phyloP scores from a whole-genome alignment of 768 basidiomycete species.

The Tylopilus sp. region DNA sequence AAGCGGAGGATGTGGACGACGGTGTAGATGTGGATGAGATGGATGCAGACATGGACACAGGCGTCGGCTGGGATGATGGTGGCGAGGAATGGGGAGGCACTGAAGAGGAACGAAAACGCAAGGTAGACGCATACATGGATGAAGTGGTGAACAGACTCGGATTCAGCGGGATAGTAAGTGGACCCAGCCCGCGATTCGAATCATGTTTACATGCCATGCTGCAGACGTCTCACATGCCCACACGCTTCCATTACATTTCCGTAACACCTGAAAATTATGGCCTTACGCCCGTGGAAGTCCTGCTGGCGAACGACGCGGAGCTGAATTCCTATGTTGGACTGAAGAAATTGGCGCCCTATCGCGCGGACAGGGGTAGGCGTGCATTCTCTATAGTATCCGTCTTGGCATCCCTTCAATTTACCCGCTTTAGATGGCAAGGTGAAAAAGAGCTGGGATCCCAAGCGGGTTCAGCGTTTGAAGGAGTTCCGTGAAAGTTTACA shows the following conservation, averaged over 20 bases:
- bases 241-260: slow-evolving; percentile 89
- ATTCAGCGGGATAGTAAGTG: slow-evolving; percentile 89
- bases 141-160: slow-evolving; percentile 80
- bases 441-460: slow-evolving; percentile 54
- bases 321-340: slow-evolving; percentile 88
- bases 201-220: slow-evolving; percentile 2
- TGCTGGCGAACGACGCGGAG: slow-evolving; percentile 89
- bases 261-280: slow-evolving; percentile 60
- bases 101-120: slow-evolving; percentile 85
- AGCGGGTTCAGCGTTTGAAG: slow-evolving; percentile 59
- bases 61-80: slow-evolving; percentile 33
- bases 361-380: slow-evolving; percentile 42
- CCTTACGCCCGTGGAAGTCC: slow-evolving; percentile 80
- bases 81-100: slow-evolving; percentile 82
- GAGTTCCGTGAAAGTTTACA: slow-evolving; percentile 67
- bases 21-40: slow-evolving; percentile 48
- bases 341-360: slow-evolving; percentile 91
- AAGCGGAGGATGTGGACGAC: slow-evolving; percentile 37
- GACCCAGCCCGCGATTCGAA: not conserved
- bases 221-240: slow-evolving; percentile 86
- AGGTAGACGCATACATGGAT: slow-evolving; percentile 86
- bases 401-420: not conserved
- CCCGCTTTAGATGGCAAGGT: slow-evolving; percentile 16
- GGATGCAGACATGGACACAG: slow-evolving; percentile 59
- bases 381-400: slow-evolving; percentile 4